Conservation (phyloP, 768 basidiomycete species). For the Tylopilus intermedius region DNA sequence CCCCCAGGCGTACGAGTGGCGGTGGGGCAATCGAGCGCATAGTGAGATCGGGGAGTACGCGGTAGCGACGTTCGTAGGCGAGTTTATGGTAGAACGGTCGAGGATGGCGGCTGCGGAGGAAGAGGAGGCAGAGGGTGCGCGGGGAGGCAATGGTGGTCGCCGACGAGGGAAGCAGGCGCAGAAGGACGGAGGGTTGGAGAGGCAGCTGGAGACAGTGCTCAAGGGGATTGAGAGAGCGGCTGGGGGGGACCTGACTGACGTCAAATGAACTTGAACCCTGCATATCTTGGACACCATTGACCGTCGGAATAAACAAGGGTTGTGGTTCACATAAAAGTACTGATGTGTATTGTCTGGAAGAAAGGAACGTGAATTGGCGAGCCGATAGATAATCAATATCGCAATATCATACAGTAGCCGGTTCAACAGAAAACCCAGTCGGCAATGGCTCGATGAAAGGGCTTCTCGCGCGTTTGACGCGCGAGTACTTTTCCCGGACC, state of each 20-base stretch:
- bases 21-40: conserved; percentile 79
- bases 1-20: conserved; percentile 59
- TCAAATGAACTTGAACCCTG: conserved; percentile 15
- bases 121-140: conserved; percentile 12
- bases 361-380: too few relatives aligned
- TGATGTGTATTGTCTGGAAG: too few relatives aligned
- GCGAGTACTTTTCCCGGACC: too few relatives aligned
- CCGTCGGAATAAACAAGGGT: too few relatives aligned
- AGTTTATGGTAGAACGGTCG: conserved; percentile 56
- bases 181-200: conserved; percentile 17
- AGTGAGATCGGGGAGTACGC: conserved; percentile 79
- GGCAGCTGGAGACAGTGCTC: conserved; percentile 30
- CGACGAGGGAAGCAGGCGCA: conserved; percentile 16
- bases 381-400: too few relatives aligned
- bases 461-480: too few relatives aligned
- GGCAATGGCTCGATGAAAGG: too few relatives aligned
- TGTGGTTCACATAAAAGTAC: too few relatives aligned
- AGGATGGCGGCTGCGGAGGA: conserved; percentile 15
- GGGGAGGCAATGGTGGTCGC: not conserved
- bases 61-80: conserved; percentile 69
- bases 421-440: too few relatives aligned
- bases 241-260: conserved; percentile 48
- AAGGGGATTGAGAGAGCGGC: conserved; percentile 33
- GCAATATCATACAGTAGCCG: too few relatives aligned
- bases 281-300: too few relatives aligned